Conservation (phyloP, 139 green algal species). For the Chlamydomonas incerta region DNA sequence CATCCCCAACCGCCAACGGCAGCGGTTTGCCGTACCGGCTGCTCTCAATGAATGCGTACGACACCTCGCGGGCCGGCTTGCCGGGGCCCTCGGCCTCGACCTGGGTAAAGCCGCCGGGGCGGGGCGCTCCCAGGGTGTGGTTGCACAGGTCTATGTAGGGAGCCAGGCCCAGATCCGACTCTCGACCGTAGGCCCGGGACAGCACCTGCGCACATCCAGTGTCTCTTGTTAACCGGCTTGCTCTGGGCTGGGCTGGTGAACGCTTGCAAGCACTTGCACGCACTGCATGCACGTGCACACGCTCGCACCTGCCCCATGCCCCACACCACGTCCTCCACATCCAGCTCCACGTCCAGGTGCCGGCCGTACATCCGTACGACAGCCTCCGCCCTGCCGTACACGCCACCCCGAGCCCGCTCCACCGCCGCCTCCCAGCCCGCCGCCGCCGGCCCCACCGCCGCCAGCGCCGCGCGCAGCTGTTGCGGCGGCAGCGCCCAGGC, state of each 20-base stretch:
- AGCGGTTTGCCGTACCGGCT: not conserved
- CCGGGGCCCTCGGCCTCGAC: not conserved
- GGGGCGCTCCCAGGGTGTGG: constrained; percentile 22
- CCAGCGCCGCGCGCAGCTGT: not conserved
- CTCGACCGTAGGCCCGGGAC: constrained; percentile 42
- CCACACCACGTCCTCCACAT: constrained; percentile 37
- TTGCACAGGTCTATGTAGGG: constrained; percentile 53
- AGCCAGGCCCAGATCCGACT: constrained; percentile 32
- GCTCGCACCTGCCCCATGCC: constrained; percentile 31
- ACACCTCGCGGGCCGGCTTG: not conserved
- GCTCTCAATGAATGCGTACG: constrained; percentile 6
- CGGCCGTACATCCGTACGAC: constrained; percentile 2
- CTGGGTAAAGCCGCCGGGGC: constrained; percentile 1
- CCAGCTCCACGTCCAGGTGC: not conserved
- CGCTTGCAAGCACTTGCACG: no score
- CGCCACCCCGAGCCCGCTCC: not conserved
- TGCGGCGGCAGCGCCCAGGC: not conserved
- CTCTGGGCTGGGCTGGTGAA: no score
- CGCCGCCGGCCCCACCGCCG: not conserved
- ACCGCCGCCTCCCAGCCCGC: not conserved
- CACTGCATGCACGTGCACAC: no score
- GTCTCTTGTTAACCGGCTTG: not conserved
- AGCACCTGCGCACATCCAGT: constrained; percentile 16
- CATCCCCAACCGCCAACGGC: constrained; percentile 45
- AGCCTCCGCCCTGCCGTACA: not conserved